phyloP scores from a whole-genome alignment of 2,329 filamentous ascomycete species.

The Eutypa lata region DNA sequence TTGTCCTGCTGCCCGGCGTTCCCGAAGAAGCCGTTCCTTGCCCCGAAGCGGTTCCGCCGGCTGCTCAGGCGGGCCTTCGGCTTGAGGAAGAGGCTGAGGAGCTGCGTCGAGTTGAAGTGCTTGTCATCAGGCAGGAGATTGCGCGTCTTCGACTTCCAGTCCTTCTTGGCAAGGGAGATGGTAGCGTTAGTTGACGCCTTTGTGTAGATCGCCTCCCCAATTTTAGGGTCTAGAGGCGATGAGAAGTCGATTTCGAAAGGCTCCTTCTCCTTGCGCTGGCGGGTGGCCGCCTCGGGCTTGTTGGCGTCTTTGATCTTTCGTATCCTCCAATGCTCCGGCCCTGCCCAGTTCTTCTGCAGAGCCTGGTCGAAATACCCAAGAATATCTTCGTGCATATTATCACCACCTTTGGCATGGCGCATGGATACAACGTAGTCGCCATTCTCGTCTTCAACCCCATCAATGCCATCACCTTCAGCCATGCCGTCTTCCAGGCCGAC shows the following conservation, averaged over 20 bases:
- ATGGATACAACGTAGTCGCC: constrained; percentile 79
- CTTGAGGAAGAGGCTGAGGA: constrained; percentile 89
- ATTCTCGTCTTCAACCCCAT: constrained; percentile 59
- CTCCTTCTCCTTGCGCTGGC: constrained; percentile 88
- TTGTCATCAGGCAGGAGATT: constrained; percentile 97
- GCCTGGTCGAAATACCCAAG: constrained; percentile 98
- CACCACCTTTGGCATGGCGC: constrained; percentile 62
- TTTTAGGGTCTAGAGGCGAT: constrained; percentile 65
- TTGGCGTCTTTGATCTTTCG: constrained; percentile 79
- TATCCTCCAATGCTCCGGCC: constrained; percentile 98
- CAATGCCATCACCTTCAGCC: constrained; percentile 49
- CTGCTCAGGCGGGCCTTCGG: constrained; percentile 82
- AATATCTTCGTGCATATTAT: constrained; percentile 83
- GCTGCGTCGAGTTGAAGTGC: constrained; percentile 91
- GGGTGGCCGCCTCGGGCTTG: constrained; percentile 59
- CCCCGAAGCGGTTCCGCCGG: constrained; percentile 53
- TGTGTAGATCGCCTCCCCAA: constrained; percentile 78
- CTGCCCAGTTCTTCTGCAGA: constrained; percentile 94
- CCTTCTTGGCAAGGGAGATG: constrained; percentile 85
- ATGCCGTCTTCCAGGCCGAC: constrained; percentile 54
- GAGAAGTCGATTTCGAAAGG: constrained; percentile 92
- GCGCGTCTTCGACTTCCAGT: constrained; percentile 90
- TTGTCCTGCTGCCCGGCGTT: constrained; percentile 44
- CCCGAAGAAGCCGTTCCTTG: constrained; percentile 40
- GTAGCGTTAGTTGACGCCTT: constrained; percentile 74